Conservation (phyloP, 495 filamentous ascomycete species). For the Ramalina intermedia region DNA sequence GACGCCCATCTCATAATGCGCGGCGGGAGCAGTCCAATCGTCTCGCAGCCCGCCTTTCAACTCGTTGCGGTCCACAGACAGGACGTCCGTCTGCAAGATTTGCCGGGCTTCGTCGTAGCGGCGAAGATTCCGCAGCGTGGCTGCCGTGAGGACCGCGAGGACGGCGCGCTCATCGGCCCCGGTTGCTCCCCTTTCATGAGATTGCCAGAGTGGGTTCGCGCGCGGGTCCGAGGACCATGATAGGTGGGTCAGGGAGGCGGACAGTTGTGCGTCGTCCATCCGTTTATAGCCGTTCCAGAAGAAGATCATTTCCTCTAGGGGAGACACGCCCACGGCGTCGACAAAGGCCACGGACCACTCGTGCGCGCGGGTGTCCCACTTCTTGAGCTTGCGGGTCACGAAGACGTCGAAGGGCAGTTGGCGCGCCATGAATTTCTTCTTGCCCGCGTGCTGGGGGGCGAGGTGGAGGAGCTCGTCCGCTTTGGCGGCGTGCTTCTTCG, state of each 20-base stretch:
- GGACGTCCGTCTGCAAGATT: constrained; percentile 43
- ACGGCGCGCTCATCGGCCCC: constrained; percentile 60
- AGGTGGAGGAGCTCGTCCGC: constrained; percentile 57
- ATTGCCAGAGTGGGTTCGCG: constrained; percentile 35
- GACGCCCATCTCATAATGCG: constrained; percentile 81
- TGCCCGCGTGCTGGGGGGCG: constrained; percentile 62
- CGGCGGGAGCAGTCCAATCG: constrained; percentile 66
- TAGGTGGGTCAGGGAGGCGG: constrained; percentile 45
- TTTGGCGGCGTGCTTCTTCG: constrained; percentile 39
- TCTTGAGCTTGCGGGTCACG: constrained; percentile 67
- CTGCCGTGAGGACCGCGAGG: constrained; percentile 49
- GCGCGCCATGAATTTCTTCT: constrained; percentile 77
- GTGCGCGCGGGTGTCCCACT: constrained; percentile 75
- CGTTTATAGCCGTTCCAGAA: constrained; percentile 78
- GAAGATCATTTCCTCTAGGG: constrained; percentile 88
- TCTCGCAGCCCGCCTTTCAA: constrained; percentile 69
- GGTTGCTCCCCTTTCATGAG: constrained; percentile 42
- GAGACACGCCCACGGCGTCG: constrained; percentile 73
- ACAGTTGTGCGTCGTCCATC: constrained; percentile 51
- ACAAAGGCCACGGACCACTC: constrained; percentile 50
- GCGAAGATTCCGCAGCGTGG: constrained; percentile 47
- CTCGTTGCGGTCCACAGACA: constrained; percentile 45
- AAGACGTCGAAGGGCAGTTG: constrained; percentile 87
- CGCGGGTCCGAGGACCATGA: constrained; percentile 47
- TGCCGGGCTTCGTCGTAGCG: constrained; percentile 47